Evolutionary conservation across 495 filamentous ascomycete genomes (phyloP).

Genomic region (Penicillium dipodomyicola): DNA sequence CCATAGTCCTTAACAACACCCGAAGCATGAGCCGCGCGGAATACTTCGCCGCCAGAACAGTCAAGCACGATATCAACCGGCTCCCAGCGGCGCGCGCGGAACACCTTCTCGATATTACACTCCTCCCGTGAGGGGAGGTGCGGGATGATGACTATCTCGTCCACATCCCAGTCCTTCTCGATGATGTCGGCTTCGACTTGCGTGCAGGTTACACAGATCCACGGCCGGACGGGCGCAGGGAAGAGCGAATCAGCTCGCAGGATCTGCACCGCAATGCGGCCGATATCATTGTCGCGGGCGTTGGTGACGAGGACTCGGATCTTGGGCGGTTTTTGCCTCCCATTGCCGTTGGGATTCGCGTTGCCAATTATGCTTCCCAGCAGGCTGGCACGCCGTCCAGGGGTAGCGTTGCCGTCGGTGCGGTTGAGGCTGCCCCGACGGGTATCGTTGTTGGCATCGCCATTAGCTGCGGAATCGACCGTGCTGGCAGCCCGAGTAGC

Average conservation of each 20-base stretch:
- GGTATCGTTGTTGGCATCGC: neutral
- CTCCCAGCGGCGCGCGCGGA: conserved; percentile 30
- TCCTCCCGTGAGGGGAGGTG: conserved; percentile 22
- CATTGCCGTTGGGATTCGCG: conserved; percentile 6
- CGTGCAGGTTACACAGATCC: conserved; percentile 43
- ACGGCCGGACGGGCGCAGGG: conserved; percentile 29
- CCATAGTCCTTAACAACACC: conserved; percentile 37
- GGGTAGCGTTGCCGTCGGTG: neutral
- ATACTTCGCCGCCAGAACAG: conserved; percentile 34
- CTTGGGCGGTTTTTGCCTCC: conserved; percentile 12
- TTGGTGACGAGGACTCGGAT: conserved; percentile 42
- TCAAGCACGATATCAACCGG: conserved; percentile 46
- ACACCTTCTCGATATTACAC: conserved; percentile 33
- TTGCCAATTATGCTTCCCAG: conserved; percentile 10
- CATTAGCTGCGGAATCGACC: neutral
- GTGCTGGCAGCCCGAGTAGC: neutral
- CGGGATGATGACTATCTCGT: conserved; percentile 33
- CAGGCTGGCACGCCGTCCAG: neutral
- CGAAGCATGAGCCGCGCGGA: conserved; percentile 33
- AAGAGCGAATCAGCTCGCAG: conserved; percentile 37
- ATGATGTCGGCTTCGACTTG: conserved; percentile 29
- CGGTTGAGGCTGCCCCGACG: neutral
- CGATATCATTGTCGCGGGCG: conserved; percentile 38
- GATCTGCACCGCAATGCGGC: conserved; percentile 36
- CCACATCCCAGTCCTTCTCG: conserved; percentile 27